Base-by-base conservation (phyloP, 2,329 filamentous ascomycete species). In the Neobulgaria alba region DNA sequence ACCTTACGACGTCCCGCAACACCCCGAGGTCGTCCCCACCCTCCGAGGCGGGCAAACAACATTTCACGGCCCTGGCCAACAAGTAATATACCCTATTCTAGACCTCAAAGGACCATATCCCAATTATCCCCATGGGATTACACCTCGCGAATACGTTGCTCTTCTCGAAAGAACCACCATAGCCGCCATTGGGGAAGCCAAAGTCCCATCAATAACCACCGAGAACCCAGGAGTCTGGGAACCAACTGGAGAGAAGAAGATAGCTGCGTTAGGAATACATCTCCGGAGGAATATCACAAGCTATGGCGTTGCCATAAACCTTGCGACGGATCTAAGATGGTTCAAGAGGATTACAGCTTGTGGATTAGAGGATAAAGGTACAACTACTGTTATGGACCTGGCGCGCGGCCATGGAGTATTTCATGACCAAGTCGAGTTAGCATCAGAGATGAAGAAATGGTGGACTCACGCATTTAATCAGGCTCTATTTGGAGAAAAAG, bases 261-360 rank as follows among this genome's bases (percentile, higher is more conserved):
- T 98, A 52, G 86, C 87, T 0, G 88, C 89, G 0, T 67, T 96
- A 31, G 92, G 92, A 1, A 86, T 98, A n/a, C 89, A 96, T 65
- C 73, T 95, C 48, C 70, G 88, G 10, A 70, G 90, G 33, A 80
- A 93, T 62, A 73, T 96, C 29, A 88, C 81, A 17, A 85, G 82
- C 46, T 83, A 93, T 61, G 92, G 92, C 5, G 71, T 94, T 23
- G 89, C 85, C 2, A 60, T 95, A 59, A 86, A 94, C 68, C 64
- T 87, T n/a, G 64, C 67, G 49, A 77, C 81, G 41, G 75, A 85
- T 50, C 39, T 76, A 38, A 62, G 63, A 48, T 85, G 76, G 73
- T 81, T 75, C 55, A 67, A 73, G 17, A 72, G 89, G 47, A 94
- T 96, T 60, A 80, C 89, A n/a, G 83, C 88, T 10, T 96, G 90